Conservation (phyloP, 2,329 filamentous ascomycete species). For the Phaeophleospora eucalypticola region DNA sequence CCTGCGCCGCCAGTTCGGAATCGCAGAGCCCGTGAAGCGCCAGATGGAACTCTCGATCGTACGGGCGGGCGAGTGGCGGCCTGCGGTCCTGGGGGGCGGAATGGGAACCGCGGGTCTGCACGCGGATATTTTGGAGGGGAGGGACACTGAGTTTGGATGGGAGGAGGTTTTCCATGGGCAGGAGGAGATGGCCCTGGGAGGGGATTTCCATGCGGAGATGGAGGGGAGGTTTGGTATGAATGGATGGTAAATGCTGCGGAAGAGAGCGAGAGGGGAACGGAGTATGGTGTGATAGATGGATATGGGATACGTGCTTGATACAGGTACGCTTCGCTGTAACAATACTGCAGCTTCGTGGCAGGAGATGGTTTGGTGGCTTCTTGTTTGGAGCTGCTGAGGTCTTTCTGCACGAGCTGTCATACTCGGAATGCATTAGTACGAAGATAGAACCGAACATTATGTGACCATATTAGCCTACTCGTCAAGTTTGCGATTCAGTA, state of each 20-base stretch:
- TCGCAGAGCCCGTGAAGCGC: slow-evolving; percentile 85
- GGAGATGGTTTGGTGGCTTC: neutral
- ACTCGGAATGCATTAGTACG: slow-evolving; percentile 12
- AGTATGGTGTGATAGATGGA: slow-evolving; percentile 6
- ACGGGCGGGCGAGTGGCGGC: slow-evolving; percentile 73
- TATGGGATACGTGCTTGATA: neutral
- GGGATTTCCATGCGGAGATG: slow-evolving; percentile 84
- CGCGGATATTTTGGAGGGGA: slow-evolving; percentile 80
- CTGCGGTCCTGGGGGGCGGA: slow-evolving; percentile 62
- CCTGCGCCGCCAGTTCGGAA: slow-evolving; percentile 80
- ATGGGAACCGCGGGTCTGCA: slow-evolving; percentile 57
- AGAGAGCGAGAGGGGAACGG: neutral
- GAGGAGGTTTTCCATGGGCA: slow-evolving; percentile 84
- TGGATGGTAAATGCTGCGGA: slow-evolving; percentile 35
- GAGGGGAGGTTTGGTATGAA: slow-evolving; percentile 84
- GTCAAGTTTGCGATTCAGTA: no score
- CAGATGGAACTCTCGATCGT: slow-evolving; percentile 95
- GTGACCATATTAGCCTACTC: neutral
- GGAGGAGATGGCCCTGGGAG: slow-evolving; percentile 64
- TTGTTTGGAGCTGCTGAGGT: neutral
- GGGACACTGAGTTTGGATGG: slow-evolving; percentile 77
- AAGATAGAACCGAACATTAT: neutral
- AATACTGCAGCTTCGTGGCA: slow-evolving; percentile 5
- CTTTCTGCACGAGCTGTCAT: neutral
- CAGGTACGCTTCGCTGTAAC: slow-evolving; percentile 13